phyloP scores from a whole-genome alignment of 1,139 yeast species.

The Arxiozyma slooffiae region DNA sequence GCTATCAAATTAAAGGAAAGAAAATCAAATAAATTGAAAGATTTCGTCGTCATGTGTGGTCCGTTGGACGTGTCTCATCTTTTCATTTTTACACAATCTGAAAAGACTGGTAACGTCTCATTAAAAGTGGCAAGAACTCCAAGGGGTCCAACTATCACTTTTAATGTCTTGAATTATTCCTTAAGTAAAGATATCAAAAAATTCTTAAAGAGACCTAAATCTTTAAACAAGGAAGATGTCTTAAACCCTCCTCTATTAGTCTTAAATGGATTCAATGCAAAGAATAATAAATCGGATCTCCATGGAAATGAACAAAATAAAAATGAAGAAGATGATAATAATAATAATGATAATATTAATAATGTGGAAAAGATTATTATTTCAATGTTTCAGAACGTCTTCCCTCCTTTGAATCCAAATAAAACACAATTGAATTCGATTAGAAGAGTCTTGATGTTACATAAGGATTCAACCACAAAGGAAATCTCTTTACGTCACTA shows the following conservation, averaged over 20 bases:
- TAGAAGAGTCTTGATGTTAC: conserved; percentile 75
- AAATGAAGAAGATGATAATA: no score
- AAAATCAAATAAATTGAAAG: conserved; percentile 75
- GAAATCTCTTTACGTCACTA: conserved; percentile 88
- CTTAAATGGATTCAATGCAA: conserved; percentile 65
- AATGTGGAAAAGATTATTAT: no score
- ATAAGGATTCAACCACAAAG: conserved; percentile 61
- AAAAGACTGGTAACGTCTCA: conserved; percentile 67
- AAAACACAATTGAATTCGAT: conserved; percentile 63
- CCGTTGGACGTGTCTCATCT: conserved; percentile 89
- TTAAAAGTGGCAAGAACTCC: conserved; percentile 82
- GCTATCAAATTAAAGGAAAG: conserved; percentile 83
- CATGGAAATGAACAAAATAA: no score
- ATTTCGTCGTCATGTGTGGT: conserved; percentile 93
- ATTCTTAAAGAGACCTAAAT: conserved; percentile 60
- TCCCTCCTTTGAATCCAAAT: conserved; percentile 86
- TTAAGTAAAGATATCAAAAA: conserved; percentile 72
- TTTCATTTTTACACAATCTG: conserved; percentile 76
- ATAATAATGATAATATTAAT: conserved; percentile 28
- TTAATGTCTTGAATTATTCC: conserved; percentile 66
- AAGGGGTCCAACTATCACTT: conserved; percentile 87
- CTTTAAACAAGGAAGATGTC: conserved; percentile 58
- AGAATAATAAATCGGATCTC: no score
- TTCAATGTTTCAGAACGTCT: conserved; percentile 89
- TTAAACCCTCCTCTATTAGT: conserved; percentile 81